Conservation (phyloP, 257 asterid species). For the Petunia secreta region DNA sequence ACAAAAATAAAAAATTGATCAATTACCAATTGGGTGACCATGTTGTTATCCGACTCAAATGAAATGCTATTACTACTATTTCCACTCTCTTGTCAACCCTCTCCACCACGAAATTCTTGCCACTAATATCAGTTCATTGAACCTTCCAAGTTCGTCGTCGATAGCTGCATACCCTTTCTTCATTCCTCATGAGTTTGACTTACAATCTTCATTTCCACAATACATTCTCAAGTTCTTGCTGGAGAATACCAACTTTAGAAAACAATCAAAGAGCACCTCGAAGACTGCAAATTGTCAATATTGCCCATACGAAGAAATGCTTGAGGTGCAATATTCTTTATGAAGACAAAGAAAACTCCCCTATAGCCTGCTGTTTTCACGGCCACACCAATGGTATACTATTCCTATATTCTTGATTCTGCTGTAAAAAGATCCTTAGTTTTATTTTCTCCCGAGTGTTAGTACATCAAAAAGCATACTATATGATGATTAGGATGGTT, state of each 20-base stretch:
- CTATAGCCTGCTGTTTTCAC: conserved; percentile 25
- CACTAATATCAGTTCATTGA: no score
- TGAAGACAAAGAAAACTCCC: background rate
- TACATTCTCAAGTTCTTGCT: background rate
- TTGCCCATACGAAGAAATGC: conserved; percentile 52
- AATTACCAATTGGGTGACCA: no score
- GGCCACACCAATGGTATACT: conserved; percentile 60
- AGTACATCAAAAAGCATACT: no score
- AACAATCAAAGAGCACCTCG: conserved; percentile 29
- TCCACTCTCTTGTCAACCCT: no score
- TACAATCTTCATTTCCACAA: background rate
- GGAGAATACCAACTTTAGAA: conserved; percentile 21
- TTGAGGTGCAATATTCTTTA: conserved; percentile 62
- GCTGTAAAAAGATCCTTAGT: background rate
- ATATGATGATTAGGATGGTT: no score
- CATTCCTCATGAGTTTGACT: background rate
- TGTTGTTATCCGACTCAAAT: no score
- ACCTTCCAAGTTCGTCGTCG: no score
- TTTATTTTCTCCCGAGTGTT: background rate
- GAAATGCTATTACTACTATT: no score
- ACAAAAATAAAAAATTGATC: no score
- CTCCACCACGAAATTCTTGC: no score
- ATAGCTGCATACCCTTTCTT: background rate
- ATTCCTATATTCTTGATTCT: background rate
- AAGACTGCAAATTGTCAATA: conserved; percentile 36